Base-by-base conservation (phyloP, 2,329 filamentous ascomycete genomes). In the Colletotrichum sp. region DNA sequence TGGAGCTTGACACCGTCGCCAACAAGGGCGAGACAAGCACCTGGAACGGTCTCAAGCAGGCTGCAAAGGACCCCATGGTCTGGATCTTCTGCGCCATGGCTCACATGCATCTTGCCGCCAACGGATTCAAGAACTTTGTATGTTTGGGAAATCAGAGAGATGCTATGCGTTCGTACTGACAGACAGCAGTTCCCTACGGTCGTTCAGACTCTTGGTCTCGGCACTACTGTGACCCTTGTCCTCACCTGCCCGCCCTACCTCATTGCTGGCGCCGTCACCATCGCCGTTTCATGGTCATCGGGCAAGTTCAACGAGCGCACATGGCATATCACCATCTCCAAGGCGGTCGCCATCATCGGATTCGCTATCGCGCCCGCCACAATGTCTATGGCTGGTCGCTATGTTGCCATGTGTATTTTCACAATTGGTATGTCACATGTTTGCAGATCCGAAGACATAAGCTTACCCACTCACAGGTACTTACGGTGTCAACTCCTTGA, bases 61-160 rank as follows among this genome's bases (percentile, higher is more conserved):
- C 86, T 9, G 79, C 82, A n/a, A 80, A 80, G 19, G 87, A 89
- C 69, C 84, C 84, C 11, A 83, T 86, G 68, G 81, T 88, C 8
- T 89, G 87, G 84, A 79, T 90, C 9, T 86, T 89, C 69, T 85
- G 84, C 19, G 80, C 87, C 65, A 89, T 89, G 87, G 86, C 88
- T 69, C 88, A 89, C 78, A 86, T 89, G 82, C 88, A 89, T 79
- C 80, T 89, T 52, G 86, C 86, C 5, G 87, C 87, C 22, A 87
- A 87, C 62, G 85, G 85, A 2, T 87, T 87, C 80, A 85, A 88
- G 80, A 87, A 81, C 74, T 81, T 83, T 80, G 85, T 86, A 68
- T 44, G 77, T 19, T 5, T 19, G 3, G 6, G 3, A 13, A 3
- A 16, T 5, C 12, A 22, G 5, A 44, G 2, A 1, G 15, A 11